Conservation (phyloP, 2,329 filamentous ascomycete species). For the Talaromyces pinophilus region DNA sequence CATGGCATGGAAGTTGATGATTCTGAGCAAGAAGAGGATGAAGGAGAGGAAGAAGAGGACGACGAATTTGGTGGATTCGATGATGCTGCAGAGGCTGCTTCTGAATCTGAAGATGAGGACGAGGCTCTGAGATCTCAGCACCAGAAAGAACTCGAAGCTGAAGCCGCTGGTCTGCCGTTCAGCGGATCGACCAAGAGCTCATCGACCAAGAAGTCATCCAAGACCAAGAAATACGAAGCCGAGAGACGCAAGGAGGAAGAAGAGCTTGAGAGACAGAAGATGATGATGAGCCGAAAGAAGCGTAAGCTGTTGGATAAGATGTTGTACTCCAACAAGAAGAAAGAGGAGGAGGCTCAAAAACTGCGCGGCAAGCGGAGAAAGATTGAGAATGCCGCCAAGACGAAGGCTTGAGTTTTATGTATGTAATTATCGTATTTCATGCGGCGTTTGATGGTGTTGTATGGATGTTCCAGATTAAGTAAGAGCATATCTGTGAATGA, state of each 20-base stretch:
- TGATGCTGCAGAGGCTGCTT: constrained; percentile 47
- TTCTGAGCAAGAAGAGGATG: constrained; percentile 48
- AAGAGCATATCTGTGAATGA: constrained; percentile 14
- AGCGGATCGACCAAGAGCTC: constrained; percentile 57
- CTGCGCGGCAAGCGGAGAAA: constrained; percentile 86
- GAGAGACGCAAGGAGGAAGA: constrained; percentile 71
- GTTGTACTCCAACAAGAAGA: constrained; percentile 91
- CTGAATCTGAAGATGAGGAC: constrained; percentile 59
- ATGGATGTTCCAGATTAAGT: constrained; percentile 11
- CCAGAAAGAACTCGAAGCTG: constrained; percentile 89
- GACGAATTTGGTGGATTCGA: constrained; percentile 56
- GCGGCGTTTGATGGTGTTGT: constrained; percentile 17
- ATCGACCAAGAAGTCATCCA: constrained; percentile 65
- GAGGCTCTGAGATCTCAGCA: constrained; percentile 67
- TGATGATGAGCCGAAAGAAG: constrained; percentile 98
- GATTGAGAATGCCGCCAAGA: constrained; percentile 63
- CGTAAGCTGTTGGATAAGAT: constrained; percentile 97
- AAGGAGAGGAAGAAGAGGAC: constrained; percentile 50
- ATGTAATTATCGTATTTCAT: constrained; percentile 9
- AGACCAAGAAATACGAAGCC: constrained; percentile 68
- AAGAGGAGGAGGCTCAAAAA: constrained; percentile 85
- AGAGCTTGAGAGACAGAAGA: constrained; percentile 88
- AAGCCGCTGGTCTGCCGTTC: constrained; percentile 69
- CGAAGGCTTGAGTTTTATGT: constrained; percentile 29
- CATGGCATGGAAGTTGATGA: constrained; percentile 51